Evolutionary conservation across 306 rosid genomes (phyloP).

Genomic region (Glycine soja): DNA sequence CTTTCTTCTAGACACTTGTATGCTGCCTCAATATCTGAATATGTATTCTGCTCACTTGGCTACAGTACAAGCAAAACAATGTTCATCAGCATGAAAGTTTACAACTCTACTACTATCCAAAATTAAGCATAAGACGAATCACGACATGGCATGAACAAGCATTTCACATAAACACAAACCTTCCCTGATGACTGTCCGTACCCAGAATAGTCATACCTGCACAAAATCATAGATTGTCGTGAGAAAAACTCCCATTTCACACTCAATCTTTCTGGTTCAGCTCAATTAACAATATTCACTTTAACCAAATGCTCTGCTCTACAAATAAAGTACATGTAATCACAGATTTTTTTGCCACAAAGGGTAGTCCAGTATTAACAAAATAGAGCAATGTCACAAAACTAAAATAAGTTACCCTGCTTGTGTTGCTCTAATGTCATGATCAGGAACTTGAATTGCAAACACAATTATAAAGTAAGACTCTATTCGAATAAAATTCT

Average conservation of each 20-base stretch:
- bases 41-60: constrained; percentile 97
- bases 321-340: not conserved
- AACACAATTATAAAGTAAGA: not conserved
- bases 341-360: constrained; percentile 12
- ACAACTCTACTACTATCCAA: constrained; percentile 42
- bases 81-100: constrained; percentile 39
- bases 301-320: not conserved
- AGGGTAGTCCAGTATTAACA: constrained; percentile 6
- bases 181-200: constrained; percentile 95
- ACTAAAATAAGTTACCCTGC: not conserved
- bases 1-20: constrained; percentile 93
- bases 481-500: not conserved
- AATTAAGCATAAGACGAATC: not conserved
- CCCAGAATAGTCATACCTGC: constrained; percentile 97
- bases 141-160: constrained; percentile 12
- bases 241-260: constrained; percentile 29
- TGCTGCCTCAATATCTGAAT: constrained; percentile 92
- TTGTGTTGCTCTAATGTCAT: constrained; percentile 19
- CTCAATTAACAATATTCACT: constrained; percentile 24
- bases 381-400: constrained; percentile 32
- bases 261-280: constrained; percentile 5
- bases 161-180: constrained; percentile 63
- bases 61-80: constrained; percentile 55
- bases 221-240: constrained; percentile 40
- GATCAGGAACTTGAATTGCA: constrained; percentile 9